Evolutionary conservation across 148 eudicot species (phyloP), one percentile per base, ranked within the genome.

Genomic region (Limonium bicolor): DNA sequence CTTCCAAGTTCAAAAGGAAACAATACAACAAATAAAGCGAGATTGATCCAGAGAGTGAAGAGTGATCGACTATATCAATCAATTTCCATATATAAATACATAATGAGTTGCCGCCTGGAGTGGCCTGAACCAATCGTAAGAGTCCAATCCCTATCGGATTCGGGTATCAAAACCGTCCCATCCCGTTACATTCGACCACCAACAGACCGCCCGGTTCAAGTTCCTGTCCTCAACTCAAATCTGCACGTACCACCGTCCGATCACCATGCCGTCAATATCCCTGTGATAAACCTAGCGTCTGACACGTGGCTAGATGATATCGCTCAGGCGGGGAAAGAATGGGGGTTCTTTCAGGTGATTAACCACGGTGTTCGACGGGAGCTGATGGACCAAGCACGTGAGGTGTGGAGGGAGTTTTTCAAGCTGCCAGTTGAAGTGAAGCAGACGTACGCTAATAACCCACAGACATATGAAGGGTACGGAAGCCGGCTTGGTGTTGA

Each of bases 121-220:
- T 87, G 96, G 96, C 96, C 96, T 0, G 96, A 82, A 38, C 96
- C 94, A 2, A 64, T 87, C 7, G 53, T 83, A 20, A 80, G 86
- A 0, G 96, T 90, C 67, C 97, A 90, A 44, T 66, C 84, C 10
- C 31, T 90, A 13, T 76, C 95, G 9, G 87, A 87, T 0, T 62
- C 68, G 1, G 78, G 84, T 6, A 10, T 50, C 4, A 20, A 37
- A 30, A 5, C 41, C 1, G 71, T 84, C 33, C 97, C 97, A 0
- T 53, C 52, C 15, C 58, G 77, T 16, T 90, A 77, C 44, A 46
- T 90, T 46, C 84, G 71, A 22, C 87, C 87, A 0, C 46, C 41
- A 21, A 6, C 51, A 1, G 78, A 76, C 26, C 59, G 97, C 41
- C 95, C 97, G 0, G 28, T 6, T 32, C 4, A 4, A 28, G 1